Percentiles rank a stretch among this genome's conserved stretches.
Conservation (phyloP, 805 yeast species). For the Lachancea lanzarotensis region DNA sequence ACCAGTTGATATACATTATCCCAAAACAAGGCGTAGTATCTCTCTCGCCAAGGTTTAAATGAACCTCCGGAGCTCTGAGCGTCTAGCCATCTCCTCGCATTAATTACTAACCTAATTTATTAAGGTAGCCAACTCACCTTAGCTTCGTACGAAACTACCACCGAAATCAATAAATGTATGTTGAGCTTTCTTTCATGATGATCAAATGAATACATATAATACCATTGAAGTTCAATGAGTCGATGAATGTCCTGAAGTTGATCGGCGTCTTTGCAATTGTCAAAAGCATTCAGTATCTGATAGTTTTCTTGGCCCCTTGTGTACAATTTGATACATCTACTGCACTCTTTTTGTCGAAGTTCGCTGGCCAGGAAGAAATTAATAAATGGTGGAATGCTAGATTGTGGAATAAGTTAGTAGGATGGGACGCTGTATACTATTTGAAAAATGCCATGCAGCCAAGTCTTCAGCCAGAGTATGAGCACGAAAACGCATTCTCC, state of each 20-base stretch:
- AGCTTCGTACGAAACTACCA: no score
- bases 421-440: constrained; percentile 87
- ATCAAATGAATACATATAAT: no score
- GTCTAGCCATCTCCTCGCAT: not conserved
- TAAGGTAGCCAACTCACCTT: no score
- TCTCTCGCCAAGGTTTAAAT: no score
- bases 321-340: constrained; percentile 30
- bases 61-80: not conserved
- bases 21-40: no score
- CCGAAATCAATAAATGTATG: not conserved
- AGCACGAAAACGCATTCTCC: constrained; percentile 88
- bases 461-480: constrained; percentile 46
- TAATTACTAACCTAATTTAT: no score
- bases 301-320: constrained; percentile 21
- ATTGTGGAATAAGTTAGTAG: constrained; percentile 48
- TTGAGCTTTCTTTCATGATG: no score
- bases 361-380: constrained; percentile 3
- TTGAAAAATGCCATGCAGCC: constrained; percentile 40
- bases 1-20: not conserved
- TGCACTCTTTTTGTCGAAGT: constrained; percentile 16
- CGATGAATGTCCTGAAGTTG: not conserved
- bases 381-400: constrained; percentile 16
- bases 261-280: constrained; percentile 8
- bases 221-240: no score
- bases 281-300: constrained; percentile 20